Base-by-base conservation (phyloP, 2,329 filamentous ascomycete species). In the Cercospora canescens region DNA sequence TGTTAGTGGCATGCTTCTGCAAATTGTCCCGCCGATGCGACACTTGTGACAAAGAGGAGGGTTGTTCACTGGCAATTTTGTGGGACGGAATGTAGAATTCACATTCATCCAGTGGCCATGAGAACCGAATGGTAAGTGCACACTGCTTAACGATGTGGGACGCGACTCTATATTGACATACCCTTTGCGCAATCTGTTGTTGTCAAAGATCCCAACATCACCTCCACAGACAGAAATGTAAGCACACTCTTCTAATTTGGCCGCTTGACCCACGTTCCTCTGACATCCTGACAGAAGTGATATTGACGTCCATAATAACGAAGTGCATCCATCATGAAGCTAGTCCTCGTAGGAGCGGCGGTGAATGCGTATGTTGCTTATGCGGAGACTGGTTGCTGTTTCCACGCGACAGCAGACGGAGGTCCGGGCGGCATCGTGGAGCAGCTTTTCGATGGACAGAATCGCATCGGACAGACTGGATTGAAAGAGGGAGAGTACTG, bases 361-460 rank as follows among this genome's bases (percentile, higher is more conserved):
- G 28, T 56, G 30, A 24, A 54, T 18, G 39, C 59, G 26, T 34
- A 52, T 14, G 21, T 54, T 32, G 59, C 24, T 9, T 34, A 34
- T 34, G 52, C 57, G 11, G 12, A 37, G 7, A 35, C 21, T 5
- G 52, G 48, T n/a, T 72, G 86, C 72, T 83, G 82, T 68, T 88
- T 89, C 76, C 79, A 82, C 65, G 73, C 89, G 37, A 81, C 78
- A 4, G 83, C 85, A 41, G 63, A 50, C 37, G 71, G 70, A 30
- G 72, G 70, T 7, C 68, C 71, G 37, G 80, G 81, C 32, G 86
- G 87, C n/a, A 75, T 79, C 4, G 79, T 91, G 48, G 88, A 86
- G 11, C 85, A 91, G 74, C 81, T 91, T 39, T 72, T 67, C 60
- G 86, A 89, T 75, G 89, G 89, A 8, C 88, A 91, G 78, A 85